phyloP scores from a whole-genome alignment of 2,329 filamentous ascomycete genomes.

The Xenoacremonium recifei region DNA sequence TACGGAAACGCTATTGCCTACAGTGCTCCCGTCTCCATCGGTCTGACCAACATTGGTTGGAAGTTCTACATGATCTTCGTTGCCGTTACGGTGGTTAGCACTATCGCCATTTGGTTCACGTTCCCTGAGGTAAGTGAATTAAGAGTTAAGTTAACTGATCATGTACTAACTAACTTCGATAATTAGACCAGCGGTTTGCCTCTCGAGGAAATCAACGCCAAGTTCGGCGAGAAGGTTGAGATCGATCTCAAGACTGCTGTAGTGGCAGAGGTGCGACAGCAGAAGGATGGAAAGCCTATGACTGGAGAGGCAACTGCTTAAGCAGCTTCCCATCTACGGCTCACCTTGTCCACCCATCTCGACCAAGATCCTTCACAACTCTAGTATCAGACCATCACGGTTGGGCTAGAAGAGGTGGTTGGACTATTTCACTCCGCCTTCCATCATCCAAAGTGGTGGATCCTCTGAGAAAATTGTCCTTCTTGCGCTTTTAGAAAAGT shows the following conservation, averaged over 20 bases:
- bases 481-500: too few relatives aligned
- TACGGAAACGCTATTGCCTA: constrained; percentile 15
- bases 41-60: constrained; percentile 19
- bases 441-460: too few relatives aligned
- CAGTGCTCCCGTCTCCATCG: constrained; percentile 14
- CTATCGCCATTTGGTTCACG: constrained; percentile 25
- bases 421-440: too few relatives aligned
- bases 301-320: neutral
- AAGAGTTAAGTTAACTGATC: constrained; percentile 1
- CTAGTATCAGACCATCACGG: too few relatives aligned
- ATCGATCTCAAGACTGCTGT: constrained; percentile 14
- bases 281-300: constrained; percentile 1
- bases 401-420: too few relatives aligned
- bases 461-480: too few relatives aligned
- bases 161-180: neutral
- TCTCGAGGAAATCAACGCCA: constrained; percentile 16
- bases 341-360: too few relatives aligned
- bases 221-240: constrained; percentile 14
- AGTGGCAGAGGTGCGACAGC: constrained; percentile 4
- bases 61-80: constrained; percentile 24
- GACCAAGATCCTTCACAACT: too few relatives aligned
- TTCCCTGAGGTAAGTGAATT: too few relatives aligned
- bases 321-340: too few relatives aligned
- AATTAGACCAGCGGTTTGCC: constrained; percentile 9
- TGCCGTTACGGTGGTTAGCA: constrained; percentile 11